These are phyloP conservation scores for Centella asiatica DNA, from an alignment of 129 eudicot genomes.

Conservation along the genomic window DNA sequence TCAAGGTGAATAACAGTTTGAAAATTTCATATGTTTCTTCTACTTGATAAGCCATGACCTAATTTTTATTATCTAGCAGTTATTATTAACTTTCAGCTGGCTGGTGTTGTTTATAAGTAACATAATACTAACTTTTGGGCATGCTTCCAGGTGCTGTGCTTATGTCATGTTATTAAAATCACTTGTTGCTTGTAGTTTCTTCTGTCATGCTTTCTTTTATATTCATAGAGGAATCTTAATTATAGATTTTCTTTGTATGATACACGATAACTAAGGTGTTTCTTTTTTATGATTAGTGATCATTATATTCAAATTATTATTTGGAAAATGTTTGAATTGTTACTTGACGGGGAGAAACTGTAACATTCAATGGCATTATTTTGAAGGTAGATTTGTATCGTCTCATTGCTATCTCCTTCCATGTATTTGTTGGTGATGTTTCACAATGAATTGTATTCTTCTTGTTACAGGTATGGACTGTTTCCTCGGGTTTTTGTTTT, in stretches of 20 bases:
- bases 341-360: neutral
- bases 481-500: slow-evolving; percentile 85
- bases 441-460: neutral
- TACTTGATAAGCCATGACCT: neutral
- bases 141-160: no score
- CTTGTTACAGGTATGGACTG: slow-evolving; percentile 85
- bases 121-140: no score
- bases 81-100: neutral
- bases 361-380: neutral
- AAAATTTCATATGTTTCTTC: neutral
- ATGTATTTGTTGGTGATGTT: neutral
- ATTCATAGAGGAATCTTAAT: no score
- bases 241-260: neutral
- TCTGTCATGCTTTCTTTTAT: no score
- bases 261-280: no score
- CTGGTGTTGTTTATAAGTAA: neutral
- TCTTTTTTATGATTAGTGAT: no score
- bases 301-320: no score
- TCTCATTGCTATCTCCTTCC: neutral
- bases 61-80: neutral
- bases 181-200: no score
- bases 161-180: no score
- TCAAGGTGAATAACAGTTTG: slow-evolving; percentile 44
- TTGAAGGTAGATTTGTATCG: neutral
- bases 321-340: neutral